A percentile compares a stretch with the other conserved stretches of the same genome.
Evolutionary conservation across 768 basidiomycete genomes (phyloP).

Genomic region (Calvatia gigantea): DNA sequence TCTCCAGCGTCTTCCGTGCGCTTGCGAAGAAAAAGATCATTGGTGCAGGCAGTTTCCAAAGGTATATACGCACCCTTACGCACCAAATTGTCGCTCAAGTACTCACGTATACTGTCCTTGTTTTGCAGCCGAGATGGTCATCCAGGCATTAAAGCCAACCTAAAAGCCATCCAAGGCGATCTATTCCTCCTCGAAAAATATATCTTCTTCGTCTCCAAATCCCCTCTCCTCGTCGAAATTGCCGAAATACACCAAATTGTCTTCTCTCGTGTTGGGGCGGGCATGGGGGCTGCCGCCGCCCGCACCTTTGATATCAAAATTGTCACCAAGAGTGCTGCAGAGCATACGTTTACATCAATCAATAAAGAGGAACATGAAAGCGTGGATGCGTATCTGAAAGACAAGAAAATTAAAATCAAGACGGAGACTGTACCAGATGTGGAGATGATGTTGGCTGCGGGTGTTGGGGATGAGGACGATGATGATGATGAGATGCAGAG

Average conservation of each 20-base stretch:
- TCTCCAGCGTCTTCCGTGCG: constrained; percentile 90
- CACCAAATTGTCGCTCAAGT: no score
- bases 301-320: constrained; percentile 94
- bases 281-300: constrained; percentile 76
- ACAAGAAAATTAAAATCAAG: constrained; percentile 92
- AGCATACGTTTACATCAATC: constrained; percentile 88
- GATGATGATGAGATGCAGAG: constrained; percentile 83
- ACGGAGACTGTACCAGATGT: constrained; percentile 93
- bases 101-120: background rate
- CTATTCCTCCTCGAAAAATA: constrained; percentile 98
- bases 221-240: constrained; percentile 87
- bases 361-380: constrained; percentile 93
- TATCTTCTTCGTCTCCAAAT: constrained; percentile 96
- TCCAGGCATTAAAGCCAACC: constrained; percentile 94
- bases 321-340: constrained; percentile 78
- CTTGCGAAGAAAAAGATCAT: constrained; percentile 90
- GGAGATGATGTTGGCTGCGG: constrained; percentile 67
- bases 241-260: constrained; percentile 86
- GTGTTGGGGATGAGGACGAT: constrained; percentile 66
- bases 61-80: no score
- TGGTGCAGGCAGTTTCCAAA: constrained; percentile 82
- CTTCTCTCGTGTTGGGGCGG: constrained; percentile 91
- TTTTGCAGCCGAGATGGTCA: constrained; percentile 74
- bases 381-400: constrained; percentile 80
- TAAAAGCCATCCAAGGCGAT: constrained; percentile 96